Conservation (phyloP, 805 yeast genomes). For the Saturnispora diversa region DNA sequence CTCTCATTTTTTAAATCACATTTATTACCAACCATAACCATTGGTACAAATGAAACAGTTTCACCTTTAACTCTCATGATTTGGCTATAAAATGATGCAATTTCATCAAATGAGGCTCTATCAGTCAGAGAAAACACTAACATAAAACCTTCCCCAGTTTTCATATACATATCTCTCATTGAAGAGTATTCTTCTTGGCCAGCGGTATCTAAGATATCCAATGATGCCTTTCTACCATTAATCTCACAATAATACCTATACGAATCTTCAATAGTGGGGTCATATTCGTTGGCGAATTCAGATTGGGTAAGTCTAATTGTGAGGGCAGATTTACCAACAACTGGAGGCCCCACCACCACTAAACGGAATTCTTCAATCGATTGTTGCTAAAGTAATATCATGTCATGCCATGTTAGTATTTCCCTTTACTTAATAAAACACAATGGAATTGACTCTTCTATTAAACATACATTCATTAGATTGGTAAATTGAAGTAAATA, state of each 20-base stretch:
- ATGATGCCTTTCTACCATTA: slow-evolving; percentile 65
- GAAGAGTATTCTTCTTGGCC: slow-evolving; percentile 97
- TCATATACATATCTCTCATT: slow-evolving; percentile 89
- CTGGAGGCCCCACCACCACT: slow-evolving; percentile 98
- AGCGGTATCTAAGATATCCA: slow-evolving; percentile 94
- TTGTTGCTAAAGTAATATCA: slow-evolving; percentile 1
- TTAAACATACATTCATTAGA: background rate
- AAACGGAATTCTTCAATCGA: slow-evolving; percentile 63
- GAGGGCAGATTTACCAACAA: slow-evolving; percentile 95
- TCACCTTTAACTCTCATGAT: slow-evolving; percentile 43
- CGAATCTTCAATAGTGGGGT: slow-evolving; percentile 94
- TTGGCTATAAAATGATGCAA: slow-evolving; percentile 55
- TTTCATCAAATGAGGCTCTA: slow-evolving; percentile 75
- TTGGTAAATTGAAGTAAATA: too few relatives aligned
- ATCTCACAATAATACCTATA: slow-evolving; percentile 82
- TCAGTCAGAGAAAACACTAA: slow-evolving; percentile 86
- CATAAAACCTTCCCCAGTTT: slow-evolving; percentile 91
- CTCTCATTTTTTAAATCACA: slow-evolving; percentile 58
- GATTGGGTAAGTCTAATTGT: slow-evolving; percentile 92
- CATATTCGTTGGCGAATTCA: slow-evolving; percentile 95
- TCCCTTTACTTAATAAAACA: background rate
- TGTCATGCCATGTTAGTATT: slow-evolving; percentile 3
- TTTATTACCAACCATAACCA: slow-evolving; percentile 71
- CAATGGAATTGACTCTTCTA: background rate
- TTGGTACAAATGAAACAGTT: slow-evolving; percentile 56